Conservation (phyloP, 768 basidiomycete species). For the Tulasnella sp. region DNA sequence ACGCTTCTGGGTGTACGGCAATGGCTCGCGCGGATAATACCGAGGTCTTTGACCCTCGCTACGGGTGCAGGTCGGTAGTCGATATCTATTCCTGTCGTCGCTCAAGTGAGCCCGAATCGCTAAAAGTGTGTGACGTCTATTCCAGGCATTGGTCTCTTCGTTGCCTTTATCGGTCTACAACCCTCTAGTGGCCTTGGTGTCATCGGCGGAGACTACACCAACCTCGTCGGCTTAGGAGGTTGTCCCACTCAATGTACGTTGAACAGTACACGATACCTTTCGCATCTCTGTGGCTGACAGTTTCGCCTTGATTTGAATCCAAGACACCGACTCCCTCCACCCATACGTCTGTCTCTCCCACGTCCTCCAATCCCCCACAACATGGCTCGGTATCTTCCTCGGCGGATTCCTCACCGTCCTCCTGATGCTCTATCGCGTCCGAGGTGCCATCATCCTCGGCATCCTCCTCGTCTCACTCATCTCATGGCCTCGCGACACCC, state of each 20-base stretch:
- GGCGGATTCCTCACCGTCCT: conserved; percentile 73
- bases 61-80: conserved; percentile 54
- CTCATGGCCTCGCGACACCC: conserved; percentile 77
- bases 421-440: conserved; percentile 75
- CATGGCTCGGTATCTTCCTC: conserved; percentile 81
- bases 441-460: conserved; percentile 72
- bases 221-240: conserved; percentile 67
- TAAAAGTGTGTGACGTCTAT: background rate
- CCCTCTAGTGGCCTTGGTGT: conserved; percentile 60
- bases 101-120: background rate
- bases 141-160: conserved; percentile 69
- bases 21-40: conserved; percentile 84
- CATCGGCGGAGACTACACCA: conserved; percentile 60
- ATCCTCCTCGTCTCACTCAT: conserved; percentile 77
- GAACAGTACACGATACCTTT: background rate
- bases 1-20: conserved; percentile 77
- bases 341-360: conserved; percentile 51
- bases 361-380: conserved; percentile 61
- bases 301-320: background rate
- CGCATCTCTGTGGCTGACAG: accelerated
- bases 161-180: conserved; percentile 59
- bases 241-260: conserved; percentile 43
- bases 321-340: conserved; percentile 39
- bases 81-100: too few relatives aligned
- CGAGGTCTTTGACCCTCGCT: conserved; percentile 72